Evolutionary conservation across 306 rosid species (phyloP).

Genomic region (Datisca glomerata): DNA sequence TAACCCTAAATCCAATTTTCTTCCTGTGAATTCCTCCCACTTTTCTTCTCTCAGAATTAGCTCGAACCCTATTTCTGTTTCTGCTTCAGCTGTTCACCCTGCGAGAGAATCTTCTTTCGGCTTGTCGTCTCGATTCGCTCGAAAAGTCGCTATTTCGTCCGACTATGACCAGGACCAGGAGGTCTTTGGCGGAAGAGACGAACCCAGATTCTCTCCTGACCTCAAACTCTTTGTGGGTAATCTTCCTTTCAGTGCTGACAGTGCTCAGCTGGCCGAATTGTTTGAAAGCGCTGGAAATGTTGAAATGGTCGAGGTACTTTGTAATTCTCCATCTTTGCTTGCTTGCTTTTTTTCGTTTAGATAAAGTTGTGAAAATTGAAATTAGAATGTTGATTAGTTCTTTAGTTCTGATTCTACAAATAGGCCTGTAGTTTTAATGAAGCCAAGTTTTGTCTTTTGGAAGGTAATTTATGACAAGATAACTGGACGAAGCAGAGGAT

Average conservation of each 20-base stretch:
- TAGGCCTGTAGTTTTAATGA: too few species aligned
- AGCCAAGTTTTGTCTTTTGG: too few species aligned
- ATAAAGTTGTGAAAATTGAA: too few species aligned
- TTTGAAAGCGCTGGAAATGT: constrained; percentile 66
- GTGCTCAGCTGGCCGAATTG: constrained; percentile 71
- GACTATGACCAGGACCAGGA: constrained; percentile 70
- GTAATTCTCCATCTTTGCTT: too few species aligned
- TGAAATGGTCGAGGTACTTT: constrained; percentile 65
- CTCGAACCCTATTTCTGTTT: constrained; percentile 32
- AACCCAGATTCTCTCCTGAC: constrained; percentile 30
- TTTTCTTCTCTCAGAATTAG: constrained; percentile 17
- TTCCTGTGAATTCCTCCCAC: constrained; percentile 12
- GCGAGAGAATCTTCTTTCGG: constrained; percentile 7
- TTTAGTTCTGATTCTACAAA: too few species aligned
- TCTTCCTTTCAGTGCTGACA: constrained; percentile 71
- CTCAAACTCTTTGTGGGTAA: constrained; percentile 76
- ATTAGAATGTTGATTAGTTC: too few species aligned
- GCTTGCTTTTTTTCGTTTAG: too few species aligned
- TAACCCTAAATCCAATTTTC: constrained; percentile 14
- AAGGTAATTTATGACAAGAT: constrained; percentile 79
- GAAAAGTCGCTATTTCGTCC: constrained; percentile 49
- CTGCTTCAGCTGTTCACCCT: constrained; percentile 27
- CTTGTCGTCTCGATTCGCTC: constrained; percentile 31
- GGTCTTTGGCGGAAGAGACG: constrained; percentile 18
- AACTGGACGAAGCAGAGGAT: constrained; percentile 89